These are phyloP conservation scores for Schizothecium vesticola DNA, from an alignment of 495 filamentous ascomycete species.

Conservation along the genomic window DNA sequence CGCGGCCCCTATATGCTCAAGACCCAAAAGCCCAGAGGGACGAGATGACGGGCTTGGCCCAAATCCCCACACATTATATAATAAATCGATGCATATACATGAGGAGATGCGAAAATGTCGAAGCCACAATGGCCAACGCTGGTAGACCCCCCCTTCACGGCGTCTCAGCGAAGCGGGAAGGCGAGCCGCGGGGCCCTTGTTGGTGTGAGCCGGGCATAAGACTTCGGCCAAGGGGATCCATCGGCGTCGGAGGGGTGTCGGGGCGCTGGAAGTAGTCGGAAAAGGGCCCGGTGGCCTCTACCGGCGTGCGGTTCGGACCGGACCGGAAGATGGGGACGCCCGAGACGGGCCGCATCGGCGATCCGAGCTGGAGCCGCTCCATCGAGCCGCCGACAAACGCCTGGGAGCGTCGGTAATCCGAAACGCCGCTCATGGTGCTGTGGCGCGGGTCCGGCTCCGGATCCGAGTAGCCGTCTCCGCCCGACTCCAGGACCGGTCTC, in stretches of 20 bases:
- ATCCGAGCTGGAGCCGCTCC: conserved; percentile 34
- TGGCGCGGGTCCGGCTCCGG: conserved; percentile 44
- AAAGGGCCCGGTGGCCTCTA: conserved; percentile 39
- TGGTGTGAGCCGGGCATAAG: conserved; percentile 35
- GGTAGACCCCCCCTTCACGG: conserved; percentile 31
- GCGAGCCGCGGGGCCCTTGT: conserved; percentile 42
- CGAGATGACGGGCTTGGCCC: background rate
- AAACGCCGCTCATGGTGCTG: conserved; percentile 40
- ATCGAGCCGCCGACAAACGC: conserved; percentile 35
- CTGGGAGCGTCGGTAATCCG: conserved; percentile 47
- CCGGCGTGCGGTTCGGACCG: conserved; percentile 40
- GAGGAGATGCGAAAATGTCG: background rate
- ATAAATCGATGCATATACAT: conserved; percentile 20
- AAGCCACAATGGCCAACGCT: conserved; percentile 1
- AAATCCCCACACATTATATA: conserved; percentile 28
- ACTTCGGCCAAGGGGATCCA: conserved; percentile 39
- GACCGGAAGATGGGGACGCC: conserved; percentile 40
- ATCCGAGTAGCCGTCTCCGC: conserved; percentile 59
- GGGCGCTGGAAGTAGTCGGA: conserved; percentile 16
- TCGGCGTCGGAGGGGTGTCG: conserved; percentile 26
- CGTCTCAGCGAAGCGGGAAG: conserved; percentile 49
- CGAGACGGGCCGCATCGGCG: conserved; percentile 45
- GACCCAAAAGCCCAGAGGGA: background rate
- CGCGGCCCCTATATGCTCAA: background rate
- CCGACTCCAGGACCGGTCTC: conserved; percentile 61